Evolutionary conservation across 2,329 filamentous ascomycete genomes (phyloP).

Genomic region (Phialophora tarda): DNA sequence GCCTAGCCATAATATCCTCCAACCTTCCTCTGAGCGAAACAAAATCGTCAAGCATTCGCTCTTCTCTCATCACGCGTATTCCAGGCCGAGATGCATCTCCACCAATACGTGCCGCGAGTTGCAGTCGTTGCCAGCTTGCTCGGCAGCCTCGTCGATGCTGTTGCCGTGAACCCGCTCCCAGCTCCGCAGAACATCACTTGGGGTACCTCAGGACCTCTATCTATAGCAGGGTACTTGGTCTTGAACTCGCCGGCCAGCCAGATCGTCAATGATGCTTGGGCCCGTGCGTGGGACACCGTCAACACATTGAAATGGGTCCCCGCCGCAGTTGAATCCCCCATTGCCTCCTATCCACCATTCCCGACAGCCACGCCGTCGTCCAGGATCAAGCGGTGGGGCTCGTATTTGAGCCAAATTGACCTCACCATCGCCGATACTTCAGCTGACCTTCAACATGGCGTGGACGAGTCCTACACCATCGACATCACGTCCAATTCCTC

Average conservation of each 20-base stretch:
- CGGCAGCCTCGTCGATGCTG: conserved; percentile 43
- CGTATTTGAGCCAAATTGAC: conserved; percentile 51
- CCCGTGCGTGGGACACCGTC: conserved; percentile 57
- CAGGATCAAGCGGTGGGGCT: conserved; percentile 22
- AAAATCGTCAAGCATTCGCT: neutral
- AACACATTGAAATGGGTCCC: conserved; percentile 60
- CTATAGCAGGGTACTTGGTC: conserved; percentile 47
- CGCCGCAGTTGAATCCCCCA: conserved; percentile 58
- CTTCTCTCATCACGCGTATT: neutral
- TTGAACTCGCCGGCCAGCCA: conserved; percentile 48
- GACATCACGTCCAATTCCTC: conserved; percentile 50
- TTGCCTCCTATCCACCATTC: conserved; percentile 58
- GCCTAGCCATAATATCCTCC: conserved; percentile 9
- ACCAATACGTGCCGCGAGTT: conserved; percentile 3
- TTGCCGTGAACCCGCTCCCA: conserved; percentile 61
- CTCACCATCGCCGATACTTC: conserved; percentile 54
- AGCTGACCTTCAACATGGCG: conserved; percentile 60
- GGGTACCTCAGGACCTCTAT: conserved; percentile 58
- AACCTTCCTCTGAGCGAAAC: neutral
- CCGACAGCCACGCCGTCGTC: conserved; percentile 47
- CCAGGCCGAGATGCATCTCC: conserved; percentile 16
- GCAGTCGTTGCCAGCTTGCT: conserved; percentile 9
- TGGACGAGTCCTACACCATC: conserved; percentile 63
- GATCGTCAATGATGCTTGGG: conserved; percentile 56
- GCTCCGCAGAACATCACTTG: conserved; percentile 60